Conservation (phyloP, 139 green algal genomes). For the Closterium sp. region DNA sequence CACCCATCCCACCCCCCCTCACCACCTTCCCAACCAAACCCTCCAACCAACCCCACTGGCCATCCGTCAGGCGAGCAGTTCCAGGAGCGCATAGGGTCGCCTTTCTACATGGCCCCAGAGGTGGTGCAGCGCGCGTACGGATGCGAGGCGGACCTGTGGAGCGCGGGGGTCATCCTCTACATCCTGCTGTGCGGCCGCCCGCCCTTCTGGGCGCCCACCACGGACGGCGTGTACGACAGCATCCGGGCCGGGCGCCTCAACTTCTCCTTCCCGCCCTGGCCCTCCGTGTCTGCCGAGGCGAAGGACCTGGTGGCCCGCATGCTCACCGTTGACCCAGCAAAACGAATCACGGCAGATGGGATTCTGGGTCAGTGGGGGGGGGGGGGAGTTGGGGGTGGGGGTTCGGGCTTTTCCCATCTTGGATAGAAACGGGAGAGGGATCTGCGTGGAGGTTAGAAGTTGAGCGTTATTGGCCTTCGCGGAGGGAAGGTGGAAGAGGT, state of each 20-base stretch:
- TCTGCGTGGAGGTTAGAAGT: too few relatives aligned
- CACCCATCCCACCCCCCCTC: too few relatives aligned
- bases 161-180: constrained; percentile 92
- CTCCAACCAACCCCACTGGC: too few relatives aligned
- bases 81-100: constrained; percentile 74
- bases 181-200: constrained; percentile 89
- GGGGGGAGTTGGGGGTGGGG: too few relatives aligned
- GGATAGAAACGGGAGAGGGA: too few relatives aligned
- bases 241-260: constrained; percentile 68
- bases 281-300: constrained; percentile 60
- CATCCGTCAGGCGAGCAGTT: constrained; percentile 78
- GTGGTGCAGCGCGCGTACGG: constrained; percentile 73
- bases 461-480: too few relatives aligned
- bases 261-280: constrained; percentile 70
- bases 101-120: constrained; percentile 95
- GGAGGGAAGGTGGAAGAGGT: too few relatives aligned
- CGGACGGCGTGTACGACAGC: constrained; percentile 77
- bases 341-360: constrained; percentile 62
- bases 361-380: constrained; percentile 16
- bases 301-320: constrained; percentile 59
- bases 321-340: constrained; percentile 69
- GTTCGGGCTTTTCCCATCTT: too few relatives aligned
- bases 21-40: too few relatives aligned
- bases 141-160: constrained; percentile 89
- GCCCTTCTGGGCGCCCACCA: constrained; percentile 86